Evolutionary conservation across 2,329 filamentous ascomycete species (phyloP).

Genomic region (Fusarium sp.): DNA sequence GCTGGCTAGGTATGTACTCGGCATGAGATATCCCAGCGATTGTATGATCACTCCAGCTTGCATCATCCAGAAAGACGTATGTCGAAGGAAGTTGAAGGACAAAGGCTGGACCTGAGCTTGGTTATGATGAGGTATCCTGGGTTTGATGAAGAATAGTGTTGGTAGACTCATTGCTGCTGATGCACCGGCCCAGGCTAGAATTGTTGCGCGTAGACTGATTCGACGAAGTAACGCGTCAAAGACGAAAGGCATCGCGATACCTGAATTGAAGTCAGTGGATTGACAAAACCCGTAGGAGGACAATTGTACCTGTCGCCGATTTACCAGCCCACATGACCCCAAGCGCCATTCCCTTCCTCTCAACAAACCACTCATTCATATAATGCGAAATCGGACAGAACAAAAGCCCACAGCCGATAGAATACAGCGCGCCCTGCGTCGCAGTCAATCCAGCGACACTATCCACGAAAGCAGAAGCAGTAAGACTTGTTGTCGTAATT

Average conservation of each 20-base stretch:
- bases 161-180: conserved; percentile 52
- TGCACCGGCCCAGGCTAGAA: conserved; percentile 56
- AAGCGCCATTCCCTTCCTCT: conserved; percentile 62
- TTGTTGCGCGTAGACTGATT: conserved; percentile 57
- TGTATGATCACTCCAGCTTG: conserved; percentile 66
- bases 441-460: conserved; percentile 63
- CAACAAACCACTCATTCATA: conserved; percentile 70
- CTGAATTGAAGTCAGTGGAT: conserved; percentile 40
- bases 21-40: conserved; percentile 69
- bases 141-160: conserved; percentile 53
- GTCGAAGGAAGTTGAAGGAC: conserved; percentile 59
- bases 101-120: conserved; percentile 46
- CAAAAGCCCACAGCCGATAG: conserved; percentile 61
- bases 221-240: conserved; percentile 59
- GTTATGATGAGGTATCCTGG: conserved; percentile 41
- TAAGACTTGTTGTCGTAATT: conserved; percentile 60
- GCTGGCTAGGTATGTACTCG: conserved; percentile 66
- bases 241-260: conserved; percentile 62
- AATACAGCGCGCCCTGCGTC: conserved; percentile 70
- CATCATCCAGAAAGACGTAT: conserved; percentile 68
- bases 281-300: rapidly evolving
- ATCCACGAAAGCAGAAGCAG: conserved; percentile 61
- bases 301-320: conserved; percentile 48
- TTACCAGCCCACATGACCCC: conserved; percentile 67
- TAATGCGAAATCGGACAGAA: conserved; percentile 66